Base-by-base conservation (phyloP, 2,329 filamentous ascomycete genomes). In the Clonostachys byssicola region DNA sequence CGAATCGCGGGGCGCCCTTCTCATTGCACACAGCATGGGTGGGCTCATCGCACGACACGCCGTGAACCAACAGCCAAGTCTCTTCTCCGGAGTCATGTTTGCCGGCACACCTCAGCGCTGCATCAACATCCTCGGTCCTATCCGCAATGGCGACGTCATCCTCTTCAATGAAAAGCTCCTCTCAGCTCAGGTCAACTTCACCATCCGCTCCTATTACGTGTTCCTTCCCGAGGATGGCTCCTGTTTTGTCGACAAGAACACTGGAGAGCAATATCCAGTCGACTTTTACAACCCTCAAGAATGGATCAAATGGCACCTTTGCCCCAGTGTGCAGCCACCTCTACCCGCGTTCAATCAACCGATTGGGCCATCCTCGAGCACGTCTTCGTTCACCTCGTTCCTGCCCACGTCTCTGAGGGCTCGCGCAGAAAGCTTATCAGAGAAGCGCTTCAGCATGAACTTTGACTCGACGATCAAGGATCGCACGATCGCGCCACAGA, bases 181-280 rank as follows among this genome's bases (percentile, higher is more conserved):
- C 14, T 96, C 91, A 1, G 91, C 92, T 0, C 89, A 94, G 60
- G 92, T 96, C 56, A 95, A 95, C 66, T 96, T 97, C 59, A 91
- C 88, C 1, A 83, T 97, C 44, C 81, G 92, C 8, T 95, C 91
- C 0, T 92, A 85, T 40, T 96, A 89, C 59, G 83, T 85, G 12
- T 82, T 96, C 9, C 75, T 97, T 1, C 92, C 92, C 0, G 86
- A 96, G 48, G 86, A 94, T 55, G 91, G 91, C 0, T 84, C 83
- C 59, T 95, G 91, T 65, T 97, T 96, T 63, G 76, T 96, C 57
- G 86, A 96, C 68, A 89, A 86, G 56, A 66, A 83, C 40, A 94
- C 90, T 0, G 85, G 86, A 50, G 85, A 95, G 59, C 79, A 88
- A 52, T 95, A 92, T 58, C 83, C 77, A 0, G 77, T 96, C 38